phyloP scores from a whole-genome alignment of 2,329 filamentous ascomycete genomes.

The Alternaria incomplexa region DNA sequence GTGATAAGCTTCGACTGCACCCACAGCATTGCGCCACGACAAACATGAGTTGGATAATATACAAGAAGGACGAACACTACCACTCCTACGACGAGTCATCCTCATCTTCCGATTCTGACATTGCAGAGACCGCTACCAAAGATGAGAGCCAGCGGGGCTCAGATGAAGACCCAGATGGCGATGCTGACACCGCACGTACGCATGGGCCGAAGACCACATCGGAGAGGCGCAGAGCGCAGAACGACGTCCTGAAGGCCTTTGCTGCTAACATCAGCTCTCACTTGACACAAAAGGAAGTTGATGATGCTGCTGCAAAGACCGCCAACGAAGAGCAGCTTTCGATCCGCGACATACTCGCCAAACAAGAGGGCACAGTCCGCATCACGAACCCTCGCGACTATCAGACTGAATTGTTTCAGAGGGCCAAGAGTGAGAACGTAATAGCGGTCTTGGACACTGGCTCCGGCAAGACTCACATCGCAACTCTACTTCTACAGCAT shows the following conservation, averaged over 20 bases:
- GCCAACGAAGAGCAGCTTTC: constrained; percentile 58
- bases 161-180: constrained; percentile 32
- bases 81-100: constrained; percentile 16
- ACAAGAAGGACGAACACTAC: constrained; percentile 27
- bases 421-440: constrained; percentile 81
- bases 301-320: constrained; percentile 39
- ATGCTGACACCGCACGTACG: constrained; percentile 25
- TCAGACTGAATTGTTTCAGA: constrained; percentile 88
- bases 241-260: constrained; percentile 51
- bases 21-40: neutral
- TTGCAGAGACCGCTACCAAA: neutral
- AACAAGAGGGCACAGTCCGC: constrained; percentile 61
- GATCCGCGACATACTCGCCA: constrained; percentile 60
- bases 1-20: neutral
- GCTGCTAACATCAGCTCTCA: constrained; percentile 52
- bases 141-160: neutral
- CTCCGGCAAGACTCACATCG: constrained; percentile 95
- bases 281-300: constrained; percentile 49
- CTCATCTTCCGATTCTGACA: constrained; percentile 3
- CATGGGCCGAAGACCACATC: constrained; percentile 34
- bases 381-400: constrained; percentile 86
- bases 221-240: constrained; percentile 51
- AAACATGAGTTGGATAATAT: constrained; percentile 26
- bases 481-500: constrained; percentile 80
- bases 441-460: constrained; percentile 97